Percentiles rank a stretch among this genome's conserved stretches.
These are phyloP conservation scores for Xylariaceae sp. DNA, from an alignment of 2,329 filamentous ascomycete genomes.

Conservation along the genomic window DNA sequence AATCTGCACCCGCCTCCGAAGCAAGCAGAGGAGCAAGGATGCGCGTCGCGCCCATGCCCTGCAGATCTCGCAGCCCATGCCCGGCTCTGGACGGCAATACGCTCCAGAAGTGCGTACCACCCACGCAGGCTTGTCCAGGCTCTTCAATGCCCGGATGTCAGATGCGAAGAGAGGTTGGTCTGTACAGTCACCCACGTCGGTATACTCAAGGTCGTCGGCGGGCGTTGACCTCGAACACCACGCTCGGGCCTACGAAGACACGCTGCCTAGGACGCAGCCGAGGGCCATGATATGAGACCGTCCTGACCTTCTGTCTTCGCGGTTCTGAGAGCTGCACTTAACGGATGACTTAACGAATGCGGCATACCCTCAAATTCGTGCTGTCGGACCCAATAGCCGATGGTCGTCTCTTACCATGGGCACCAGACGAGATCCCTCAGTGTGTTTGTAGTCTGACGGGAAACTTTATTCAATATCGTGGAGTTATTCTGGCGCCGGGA, in stretches of 20 bases:
- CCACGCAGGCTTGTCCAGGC: constrained; percentile 15
- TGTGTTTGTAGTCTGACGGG: too few species aligned
- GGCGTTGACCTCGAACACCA: constrained; percentile 36
- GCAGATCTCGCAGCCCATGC: constrained; percentile 45
- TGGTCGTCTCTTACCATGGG: too few species aligned
- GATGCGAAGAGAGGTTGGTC: not conserved
- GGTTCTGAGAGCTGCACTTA: too few species aligned
- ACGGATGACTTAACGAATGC: too few species aligned
- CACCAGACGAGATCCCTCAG: too few species aligned
- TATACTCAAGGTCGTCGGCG: constrained; percentile 16
- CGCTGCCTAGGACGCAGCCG: constrained; percentile 45
- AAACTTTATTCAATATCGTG: too few species aligned
- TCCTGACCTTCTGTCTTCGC: too few species aligned
- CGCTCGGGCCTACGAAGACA: constrained; percentile 49
- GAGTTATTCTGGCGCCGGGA: too few species aligned
- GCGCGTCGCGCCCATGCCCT: constrained; percentile 20
- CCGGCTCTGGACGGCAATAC: constrained; percentile 34
- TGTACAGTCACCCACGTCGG: constrained; percentile 13
- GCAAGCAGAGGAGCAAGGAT: constrained; percentile 18
- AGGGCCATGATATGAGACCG: constrained; percentile 29
- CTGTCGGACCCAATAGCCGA: too few species aligned
- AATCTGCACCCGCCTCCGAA: constrained; percentile 32
- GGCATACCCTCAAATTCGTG: too few species aligned
- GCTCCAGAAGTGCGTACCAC: constrained; percentile 17
- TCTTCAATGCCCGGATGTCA: constrained; percentile 10